Evolutionary conservation across 2,329 filamentous ascomycete genomes (phyloP), one percentile per base, ranked within the genome.

Genomic region (Bimuria novae-zelandiae): DNA sequence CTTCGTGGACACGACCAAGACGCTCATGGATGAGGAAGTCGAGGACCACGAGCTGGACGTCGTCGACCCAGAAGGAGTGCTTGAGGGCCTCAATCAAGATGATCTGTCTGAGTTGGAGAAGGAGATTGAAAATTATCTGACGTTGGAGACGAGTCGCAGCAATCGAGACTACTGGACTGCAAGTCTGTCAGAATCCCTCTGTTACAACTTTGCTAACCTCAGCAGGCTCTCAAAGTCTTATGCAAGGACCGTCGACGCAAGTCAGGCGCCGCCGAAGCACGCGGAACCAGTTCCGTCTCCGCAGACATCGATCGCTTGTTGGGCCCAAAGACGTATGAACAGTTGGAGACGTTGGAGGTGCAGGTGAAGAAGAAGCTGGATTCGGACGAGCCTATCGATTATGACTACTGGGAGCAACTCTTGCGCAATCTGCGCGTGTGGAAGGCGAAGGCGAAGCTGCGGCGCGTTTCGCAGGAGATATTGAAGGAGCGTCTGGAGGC

Each of bases 361-460:
- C 92, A 97, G 76, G 94, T 99, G 72, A 86, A 86, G 70, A 80
- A 82, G 14, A 99, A 99, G 77, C 79, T 99, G 42, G 82, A 87
- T 47, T 95, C 91, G 7, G 88, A 96, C 69, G 92, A 97, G 68
- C 87, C 90, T 8, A 93, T 99, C 61, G 94, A 99, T 73, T 91
- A 89, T 2, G 94, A 99, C 75, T 99, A 97, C 73, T 99, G 94
- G 94, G 91, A 96, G 70, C 90, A 96, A 70, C 80, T 99, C 14
- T 80, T 99, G 56, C 87, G 87, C 61, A 95, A 88, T 69, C 78
- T 99, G 57, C 80, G 89, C 6, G 86, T 96, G 1, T 97, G 90
- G 86, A 97, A 97, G 77, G 91, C 94, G 29, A 92, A 90, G 72
- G 91, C 92, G 2, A 91, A 88, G 71, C 77, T 99, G 48, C 86